These are phyloP conservation scores for Cochlearia excelsa DNA, from an alignment of 345 rosid species.

Conservation along the genomic window DNA sequence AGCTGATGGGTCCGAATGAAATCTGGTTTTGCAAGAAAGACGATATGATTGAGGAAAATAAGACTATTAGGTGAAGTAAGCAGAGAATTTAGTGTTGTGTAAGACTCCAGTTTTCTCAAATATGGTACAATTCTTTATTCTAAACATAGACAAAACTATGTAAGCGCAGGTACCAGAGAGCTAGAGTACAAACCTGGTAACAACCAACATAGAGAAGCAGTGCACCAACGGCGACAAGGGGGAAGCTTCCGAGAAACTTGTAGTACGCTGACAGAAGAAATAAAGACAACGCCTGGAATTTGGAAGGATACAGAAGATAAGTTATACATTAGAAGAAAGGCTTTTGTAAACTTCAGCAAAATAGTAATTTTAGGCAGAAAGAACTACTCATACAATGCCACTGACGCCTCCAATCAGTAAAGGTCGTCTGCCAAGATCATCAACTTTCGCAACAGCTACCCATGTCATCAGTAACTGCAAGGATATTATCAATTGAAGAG, in stretches of 20 bases:
- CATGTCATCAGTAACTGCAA: conserved; percentile 79
- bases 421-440: conserved; percentile 92
- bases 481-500: conserved; percentile 22
- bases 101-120: conserved; percentile 16
- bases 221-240: conserved; percentile 75
- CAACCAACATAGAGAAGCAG: conserved; percentile 91
- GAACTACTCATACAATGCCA: conserved; percentile 60
- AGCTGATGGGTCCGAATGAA: conserved; percentile 97
- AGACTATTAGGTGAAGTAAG: neutral
- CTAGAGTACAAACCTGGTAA: conserved; percentile 64
- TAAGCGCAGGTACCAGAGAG: conserved; percentile 5
- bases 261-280: conserved; percentile 83
- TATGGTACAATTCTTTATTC: neutral
- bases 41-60: conserved; percentile 3
- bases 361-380: conserved; percentile 8
- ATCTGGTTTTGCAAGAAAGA: conserved; percentile 41
- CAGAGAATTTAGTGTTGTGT: neutral
- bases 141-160: conserved; percentile 7
- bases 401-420: conserved; percentile 87
- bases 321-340: neutral
- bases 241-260: conserved; percentile 62
- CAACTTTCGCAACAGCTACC: conserved; percentile 79
- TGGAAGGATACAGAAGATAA: conserved; percentile 22
- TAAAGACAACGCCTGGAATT: conserved; percentile 67
- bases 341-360: conserved; percentile 2